Percentiles rank a stretch among this genome's conserved stretches.
Evolutionary conservation across 257 asterid genomes (phyloP).

Genomic region (Ehretia macrophylla): DNA sequence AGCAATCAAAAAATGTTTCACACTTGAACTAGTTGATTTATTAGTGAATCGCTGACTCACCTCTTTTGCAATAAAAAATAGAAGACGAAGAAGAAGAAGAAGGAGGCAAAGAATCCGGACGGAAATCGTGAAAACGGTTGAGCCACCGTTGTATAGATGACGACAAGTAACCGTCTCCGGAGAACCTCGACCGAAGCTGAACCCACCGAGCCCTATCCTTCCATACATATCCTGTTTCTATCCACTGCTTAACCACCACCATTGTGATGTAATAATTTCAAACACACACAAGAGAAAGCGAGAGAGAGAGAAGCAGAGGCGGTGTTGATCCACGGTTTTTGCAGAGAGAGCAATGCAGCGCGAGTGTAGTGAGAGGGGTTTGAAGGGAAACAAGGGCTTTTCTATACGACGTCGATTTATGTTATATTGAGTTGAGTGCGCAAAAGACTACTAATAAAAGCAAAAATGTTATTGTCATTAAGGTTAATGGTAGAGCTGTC

Average conservation of each 20-base stretch:
- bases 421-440: no score
- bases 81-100: no score
- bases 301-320: background rate
- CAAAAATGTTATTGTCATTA: no score
- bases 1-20: no score
- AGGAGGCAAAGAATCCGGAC: slow-evolving; percentile 59
- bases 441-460: no score
- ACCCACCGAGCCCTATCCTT: slow-evolving; percentile 72
- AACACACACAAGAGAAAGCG: no score
- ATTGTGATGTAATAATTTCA: no score
- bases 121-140: slow-evolving; percentile 66
- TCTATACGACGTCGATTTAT: background rate
- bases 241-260: slow-evolving; percentile 64
- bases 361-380: slow-evolving; percentile 5
- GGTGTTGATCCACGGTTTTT: slow-evolving; percentile 15
- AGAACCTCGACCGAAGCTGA: slow-evolving; percentile 47
- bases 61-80: slow-evolving; percentile 79
- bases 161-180: slow-evolving; percentile 41
- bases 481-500: no score
- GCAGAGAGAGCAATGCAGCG: slow-evolving; percentile 16
- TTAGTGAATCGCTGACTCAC: slow-evolving; percentile 13
- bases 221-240: slow-evolving; percentile 62
- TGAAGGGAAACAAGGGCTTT: slow-evolving; percentile 1
- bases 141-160: slow-evolving; percentile 53
- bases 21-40: no score